Conservation (phyloP, 805 yeast genomes). For the Danielia reshetovae region DNA sequence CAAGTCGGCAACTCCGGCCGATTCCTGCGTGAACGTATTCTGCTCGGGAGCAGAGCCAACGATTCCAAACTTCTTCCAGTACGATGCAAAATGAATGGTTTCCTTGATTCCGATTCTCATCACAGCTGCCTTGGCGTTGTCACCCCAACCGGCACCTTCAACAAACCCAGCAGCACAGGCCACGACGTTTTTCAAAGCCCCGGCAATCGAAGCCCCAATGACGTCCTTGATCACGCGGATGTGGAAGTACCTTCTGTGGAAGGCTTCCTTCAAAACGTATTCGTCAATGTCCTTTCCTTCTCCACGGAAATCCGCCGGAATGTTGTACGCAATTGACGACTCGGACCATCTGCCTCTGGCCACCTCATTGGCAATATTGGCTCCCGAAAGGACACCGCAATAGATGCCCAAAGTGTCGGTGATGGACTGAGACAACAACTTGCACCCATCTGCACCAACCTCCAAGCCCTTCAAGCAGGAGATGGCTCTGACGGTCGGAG, state of each 20-base stretch:
- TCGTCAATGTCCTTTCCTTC: constrained; percentile 39
- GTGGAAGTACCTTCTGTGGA: constrained; percentile 46
- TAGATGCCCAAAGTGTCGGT: constrained; percentile 40
- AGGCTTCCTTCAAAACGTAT: constrained; percentile 36
- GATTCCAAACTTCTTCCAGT: constrained; percentile 20
- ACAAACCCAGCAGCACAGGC: constrained; percentile 46
- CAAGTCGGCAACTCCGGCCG: constrained; percentile 47
- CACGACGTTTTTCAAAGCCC: constrained; percentile 45
- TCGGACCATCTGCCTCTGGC: constrained; percentile 47
- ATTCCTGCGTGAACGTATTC: constrained; percentile 40
- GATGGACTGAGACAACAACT: constrained; percentile 40
- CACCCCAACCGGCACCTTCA: constrained; percentile 48
- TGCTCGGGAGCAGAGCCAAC: constrained; percentile 33
- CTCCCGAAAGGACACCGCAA: constrained; percentile 47
- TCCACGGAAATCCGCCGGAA: constrained; percentile 38
- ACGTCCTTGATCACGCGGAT: constrained; percentile 43
- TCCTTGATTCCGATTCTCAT: constrained; percentile 45
- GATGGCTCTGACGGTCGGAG: constrained; percentile 38
- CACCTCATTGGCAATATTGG: constrained; percentile 45
- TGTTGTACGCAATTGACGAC: constrained; percentile 41
- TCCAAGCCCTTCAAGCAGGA: constrained; percentile 46
- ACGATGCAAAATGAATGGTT: constrained; percentile 37
- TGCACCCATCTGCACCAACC: constrained; percentile 40
- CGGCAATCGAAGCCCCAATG: constrained; percentile 44
- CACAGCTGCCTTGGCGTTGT: constrained; percentile 45